Evolutionary conservation across 768 basidiomycete genomes (phyloP).

Genomic region (Udeniomyces megalosporus): DNA sequence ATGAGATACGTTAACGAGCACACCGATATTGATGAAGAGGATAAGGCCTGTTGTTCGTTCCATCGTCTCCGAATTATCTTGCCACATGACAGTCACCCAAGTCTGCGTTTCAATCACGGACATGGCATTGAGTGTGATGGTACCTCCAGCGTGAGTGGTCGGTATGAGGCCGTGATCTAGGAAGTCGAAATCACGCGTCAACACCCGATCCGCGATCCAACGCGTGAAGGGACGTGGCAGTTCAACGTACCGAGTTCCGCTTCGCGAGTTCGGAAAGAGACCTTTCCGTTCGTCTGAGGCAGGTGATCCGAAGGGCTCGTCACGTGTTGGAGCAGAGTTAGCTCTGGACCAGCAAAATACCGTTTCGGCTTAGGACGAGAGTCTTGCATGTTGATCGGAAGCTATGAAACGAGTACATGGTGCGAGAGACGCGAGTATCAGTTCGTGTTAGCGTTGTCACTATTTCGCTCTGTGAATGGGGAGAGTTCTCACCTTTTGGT

Average conservation of each 20-base stretch:
- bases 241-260: too few species aligned
- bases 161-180: constrained; percentile 33
- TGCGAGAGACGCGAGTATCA: neutral
- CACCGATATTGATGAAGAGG: constrained; percentile 73
- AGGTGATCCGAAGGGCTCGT: constrained; percentile 45
- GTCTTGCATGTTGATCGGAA: constrained; percentile 43
- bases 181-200: too few species aligned
- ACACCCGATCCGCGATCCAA: too few species aligned
- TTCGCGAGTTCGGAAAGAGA: too few species aligned
- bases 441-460: neutral
- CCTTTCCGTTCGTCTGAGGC: constrained; percentile 55
- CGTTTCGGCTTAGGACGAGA: constrained; percentile 48
- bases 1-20: constrained; percentile 39
- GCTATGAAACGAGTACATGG: constrained; percentile 32
- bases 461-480: too few species aligned
- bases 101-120: constrained; percentile 57
- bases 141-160: constrained; percentile 46
- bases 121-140: constrained; percentile 36
- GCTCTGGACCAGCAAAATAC: constrained; percentile 56
- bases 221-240: too few species aligned
- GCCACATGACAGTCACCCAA: constrained; percentile 64
- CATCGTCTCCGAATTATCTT: constrained; percentile 45
- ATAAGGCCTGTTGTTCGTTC: constrained; percentile 55
- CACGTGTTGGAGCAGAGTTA: constrained; percentile 48
- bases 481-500: constrained; percentile 47